A percentile compares a stretch with the other conserved stretches of the same genome.
Evolutionary conservation across 2,329 filamentous ascomycete species (phyloP).

Genomic region (Penicillium sp.): DNA sequence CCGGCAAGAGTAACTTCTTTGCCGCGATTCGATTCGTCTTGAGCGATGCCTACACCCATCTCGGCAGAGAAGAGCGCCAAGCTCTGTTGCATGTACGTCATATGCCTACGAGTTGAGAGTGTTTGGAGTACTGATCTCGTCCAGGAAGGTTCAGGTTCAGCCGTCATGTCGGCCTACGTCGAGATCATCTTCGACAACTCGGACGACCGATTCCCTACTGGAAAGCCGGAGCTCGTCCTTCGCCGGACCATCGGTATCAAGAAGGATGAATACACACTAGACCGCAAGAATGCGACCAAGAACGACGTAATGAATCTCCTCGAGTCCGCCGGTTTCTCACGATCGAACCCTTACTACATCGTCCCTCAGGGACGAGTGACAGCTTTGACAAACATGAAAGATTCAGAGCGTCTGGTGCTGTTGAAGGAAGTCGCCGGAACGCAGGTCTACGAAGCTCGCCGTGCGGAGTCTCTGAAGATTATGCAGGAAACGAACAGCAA

Average conservation of each 20-base stretch:
- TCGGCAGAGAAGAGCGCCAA: slow-evolving; percentile 93
- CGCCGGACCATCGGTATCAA: slow-evolving; percentile 94
- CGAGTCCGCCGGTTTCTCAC: slow-evolving; percentile 93
- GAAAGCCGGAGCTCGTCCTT: slow-evolving; percentile 84
- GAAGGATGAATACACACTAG: slow-evolving; percentile 97
- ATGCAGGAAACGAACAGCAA: slow-evolving; percentile 97
- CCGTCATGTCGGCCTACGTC: slow-evolving; percentile 99
- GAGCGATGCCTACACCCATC: slow-evolving; percentile 94
- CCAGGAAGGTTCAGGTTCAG: slow-evolving; percentile 89
- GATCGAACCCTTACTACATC: slow-evolving; percentile 98
- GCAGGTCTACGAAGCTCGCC: slow-evolving; percentile 90
- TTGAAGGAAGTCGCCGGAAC: slow-evolving; percentile 98
- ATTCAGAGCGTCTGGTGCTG: slow-evolving; percentile 82
- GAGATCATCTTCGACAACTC: slow-evolving; percentile 99
- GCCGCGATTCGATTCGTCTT: slow-evolving; percentile 97
- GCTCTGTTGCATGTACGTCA: slow-evolving; percentile 75
- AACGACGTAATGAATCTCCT: slow-evolving; percentile 92
- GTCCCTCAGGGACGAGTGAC: slow-evolving; percentile 97
- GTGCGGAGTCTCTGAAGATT: slow-evolving; percentile 90
- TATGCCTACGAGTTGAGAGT: not conserved
- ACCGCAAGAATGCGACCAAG: slow-evolving; percentile 95
- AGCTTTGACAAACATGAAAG: slow-evolving; percentile 97
- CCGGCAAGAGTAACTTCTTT: slow-evolving; percentile 99
- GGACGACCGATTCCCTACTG: slow-evolving; percentile 92
- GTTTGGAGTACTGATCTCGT: slow-evolving; percentile 22